Conservation (phyloP, 805 yeast species). For the Spathaspora passalidarum region DNA sequence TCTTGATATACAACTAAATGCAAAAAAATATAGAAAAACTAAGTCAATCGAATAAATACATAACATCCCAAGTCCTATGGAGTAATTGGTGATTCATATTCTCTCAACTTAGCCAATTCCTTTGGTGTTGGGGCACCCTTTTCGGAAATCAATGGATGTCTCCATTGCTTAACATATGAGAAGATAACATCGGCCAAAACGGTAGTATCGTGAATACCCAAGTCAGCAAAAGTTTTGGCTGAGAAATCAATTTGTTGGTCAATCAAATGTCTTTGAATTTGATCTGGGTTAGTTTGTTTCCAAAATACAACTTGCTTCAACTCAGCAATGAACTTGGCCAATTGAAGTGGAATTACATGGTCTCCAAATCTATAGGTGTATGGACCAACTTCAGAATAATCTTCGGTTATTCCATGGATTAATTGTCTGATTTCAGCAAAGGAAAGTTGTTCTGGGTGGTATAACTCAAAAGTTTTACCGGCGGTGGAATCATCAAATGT, state of each 20-base stretch:
- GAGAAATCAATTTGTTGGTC: slow-evolving; percentile 60
- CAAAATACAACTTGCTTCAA: slow-evolving; percentile 42
- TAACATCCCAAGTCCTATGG: neutral
- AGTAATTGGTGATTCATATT: slow-evolving; percentile 23
- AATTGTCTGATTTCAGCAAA: slow-evolving; percentile 64
- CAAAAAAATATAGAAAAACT: too few species aligned
- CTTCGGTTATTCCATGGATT: slow-evolving; percentile 61
- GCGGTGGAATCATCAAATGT: slow-evolving; percentile 79
- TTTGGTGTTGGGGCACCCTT: slow-evolving; percentile 41
- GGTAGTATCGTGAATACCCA: slow-evolving; percentile 53
- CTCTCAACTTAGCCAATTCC: slow-evolving; percentile 41
- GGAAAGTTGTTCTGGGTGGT: slow-evolving; percentile 66
- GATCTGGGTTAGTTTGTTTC: slow-evolving; percentile 63
- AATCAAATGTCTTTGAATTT: slow-evolving; percentile 67
- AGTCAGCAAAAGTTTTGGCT: slow-evolving; percentile 65
- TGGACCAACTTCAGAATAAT: slow-evolving; percentile 45
- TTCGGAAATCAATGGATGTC: slow-evolving; percentile 48
- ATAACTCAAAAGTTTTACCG: slow-evolving; percentile 72
- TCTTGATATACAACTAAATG: too few species aligned
- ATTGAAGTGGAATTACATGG: slow-evolving; percentile 41
- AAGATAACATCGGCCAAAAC: slow-evolving; percentile 43
- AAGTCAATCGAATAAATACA: neutral
- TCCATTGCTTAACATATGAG: slow-evolving; percentile 46
- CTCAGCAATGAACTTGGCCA: slow-evolving; percentile 46
- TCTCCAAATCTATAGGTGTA: slow-evolving; percentile 41